Percentiles rank a stretch among this genome's conserved stretches.
phyloP scores from a whole-genome alignment of 768 basidiomycete genomes.

The Leucocoprinus birnbaumii region DNA sequence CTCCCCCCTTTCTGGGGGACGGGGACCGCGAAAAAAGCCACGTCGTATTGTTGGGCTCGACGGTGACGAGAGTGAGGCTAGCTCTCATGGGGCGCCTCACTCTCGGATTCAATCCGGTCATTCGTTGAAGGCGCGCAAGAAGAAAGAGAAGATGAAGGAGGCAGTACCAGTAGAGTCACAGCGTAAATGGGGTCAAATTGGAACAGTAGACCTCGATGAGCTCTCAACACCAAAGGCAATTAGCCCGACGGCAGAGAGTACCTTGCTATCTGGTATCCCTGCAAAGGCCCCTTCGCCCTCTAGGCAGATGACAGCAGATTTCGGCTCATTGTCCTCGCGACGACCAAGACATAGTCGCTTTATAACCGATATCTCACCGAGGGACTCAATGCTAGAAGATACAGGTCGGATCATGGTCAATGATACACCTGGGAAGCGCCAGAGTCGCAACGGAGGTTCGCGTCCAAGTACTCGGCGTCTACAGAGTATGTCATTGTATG shows the following conservation, averaged over 20 bases:
- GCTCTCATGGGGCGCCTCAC: conserved; percentile 23
- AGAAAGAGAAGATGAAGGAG: conserved; percentile 16
- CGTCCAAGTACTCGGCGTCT: conserved; percentile 46
- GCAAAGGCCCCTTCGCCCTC: conserved; percentile 3
- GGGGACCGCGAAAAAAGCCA: conserved; percentile 54
- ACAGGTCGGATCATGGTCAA: background rate
- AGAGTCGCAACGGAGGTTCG: conserved; percentile 24
- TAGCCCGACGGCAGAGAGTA: background rate
- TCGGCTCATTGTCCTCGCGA: conserved; percentile 13
- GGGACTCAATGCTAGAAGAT: conserved; percentile 8
- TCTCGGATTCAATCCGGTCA: conserved; percentile 30
- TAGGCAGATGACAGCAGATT: conserved; percentile 2
- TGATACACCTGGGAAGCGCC: background rate
- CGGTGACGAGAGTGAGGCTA: conserved; percentile 38
- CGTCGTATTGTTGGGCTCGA: conserved; percentile 82
- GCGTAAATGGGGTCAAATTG: conserved; percentile 19
- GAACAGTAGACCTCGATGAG: conserved; percentile 15
- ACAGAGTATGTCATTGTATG: conserved; percentile 61
- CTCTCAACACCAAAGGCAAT: background rate
- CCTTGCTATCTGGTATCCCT: background rate
- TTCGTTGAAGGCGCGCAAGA: conserved; percentile 14
- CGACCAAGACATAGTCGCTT: conserved; percentile 46
- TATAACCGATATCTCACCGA: conserved; percentile 43
- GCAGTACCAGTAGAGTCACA: background rate
- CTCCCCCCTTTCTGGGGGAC: conserved; percentile 32